Base-by-base conservation (phyloP, 495 filamentous ascomycete genomes). In the Xylaria scruposa region DNA sequence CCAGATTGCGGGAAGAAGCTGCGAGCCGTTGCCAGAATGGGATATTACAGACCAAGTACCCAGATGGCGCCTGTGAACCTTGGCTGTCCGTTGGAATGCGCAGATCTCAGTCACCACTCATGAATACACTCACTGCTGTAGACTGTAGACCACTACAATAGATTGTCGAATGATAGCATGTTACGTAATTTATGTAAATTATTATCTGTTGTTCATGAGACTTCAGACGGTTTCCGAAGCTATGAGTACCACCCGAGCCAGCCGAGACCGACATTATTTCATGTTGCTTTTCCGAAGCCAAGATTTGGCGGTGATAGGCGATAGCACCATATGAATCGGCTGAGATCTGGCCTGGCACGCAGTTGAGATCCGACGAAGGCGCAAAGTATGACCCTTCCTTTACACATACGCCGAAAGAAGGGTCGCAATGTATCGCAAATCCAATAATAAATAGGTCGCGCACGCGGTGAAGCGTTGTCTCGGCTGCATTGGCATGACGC, bases 401-500 rank as follows among this genome's bases (percentile, higher is more conserved):
- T 6, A 17, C 33, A 46, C 59, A 63, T 3, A 51, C 29, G 46
- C 46, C n/a, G 42, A 62, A 38, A 54, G 58, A 44, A 64, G 47
- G 47, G 58, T 70, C 46, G 46, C 59, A 56, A 56, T 24, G 46
- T 51, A 60, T 36, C 15, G 53, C 36, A 21, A 31, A 19, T 42
- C 26, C 33, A n/a, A 47, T 17, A 46, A 31, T 21, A 29, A 56
- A 54, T 44, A n/a, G 40, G 21, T 12, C 44, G 26, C 19, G 40
- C 62, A 71, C 62, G 70, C 70, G 62, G 70, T 71, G 70, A 67
- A 64, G 60, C n/a, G 46, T 31, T 65, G 29, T 59, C 70, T 71
- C 46, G 70, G 70, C 70, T 71, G 70, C 70, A 71, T 71, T 49
- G 49, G 66, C 62, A 46, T 67, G 62, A 71, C 29, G 70, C 70